Evolutionary conservation across 2,329 filamentous ascomycete genomes (phyloP), one percentile per base, ranked within the genome.

Genomic region (Verruconis gallopava): DNA sequence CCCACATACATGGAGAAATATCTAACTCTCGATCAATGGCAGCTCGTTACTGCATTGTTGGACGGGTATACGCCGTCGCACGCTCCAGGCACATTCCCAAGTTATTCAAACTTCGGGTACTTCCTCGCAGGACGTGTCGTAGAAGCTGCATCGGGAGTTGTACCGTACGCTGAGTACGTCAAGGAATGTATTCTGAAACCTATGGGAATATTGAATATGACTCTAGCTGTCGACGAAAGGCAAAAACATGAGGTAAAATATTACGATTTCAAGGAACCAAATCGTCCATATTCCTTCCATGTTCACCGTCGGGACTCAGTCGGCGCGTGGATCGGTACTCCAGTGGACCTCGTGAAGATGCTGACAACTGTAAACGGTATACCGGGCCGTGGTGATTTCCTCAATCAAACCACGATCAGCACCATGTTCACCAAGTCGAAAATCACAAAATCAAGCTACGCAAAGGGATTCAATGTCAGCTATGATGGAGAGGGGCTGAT

Each of bases 321-420:
- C 13, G 41, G 41, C 13, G 41, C 41, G n/a, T 43, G 41, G 41
- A 43, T 37, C 5, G 41, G 34, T n/a, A 40, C 41, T 12, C 41
- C 41, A 30, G 21, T 21, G 3, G 34, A 37, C 25, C 41, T 43
- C 6, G 34, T 43, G 14, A 37, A 38, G 17, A 43, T 43, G 12
- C 15, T 38, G 12, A 43, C 21, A 9, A 14, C 41, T 15, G 18
- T 38, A n/a, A 32, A 38, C 20, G 18, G 18, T 11, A 13, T 43
- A 12, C 6, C 41, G 11, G 21, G 15, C 22, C 19, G 19, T 18
- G 30, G n/a, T 3, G 17, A 38, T 15, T 25, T 43, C 5, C 41
- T 43, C 4, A 25, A 21, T 19, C 6, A 30, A 2, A 25, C 21
- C 20, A 14, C 36, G n/a, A 15, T 6, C 14, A 30, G 25, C 17